These are phyloP conservation scores for Euphorbia corollata DNA, from an alignment of 441 rosid genomes.

Conservation along the genomic window DNA sequence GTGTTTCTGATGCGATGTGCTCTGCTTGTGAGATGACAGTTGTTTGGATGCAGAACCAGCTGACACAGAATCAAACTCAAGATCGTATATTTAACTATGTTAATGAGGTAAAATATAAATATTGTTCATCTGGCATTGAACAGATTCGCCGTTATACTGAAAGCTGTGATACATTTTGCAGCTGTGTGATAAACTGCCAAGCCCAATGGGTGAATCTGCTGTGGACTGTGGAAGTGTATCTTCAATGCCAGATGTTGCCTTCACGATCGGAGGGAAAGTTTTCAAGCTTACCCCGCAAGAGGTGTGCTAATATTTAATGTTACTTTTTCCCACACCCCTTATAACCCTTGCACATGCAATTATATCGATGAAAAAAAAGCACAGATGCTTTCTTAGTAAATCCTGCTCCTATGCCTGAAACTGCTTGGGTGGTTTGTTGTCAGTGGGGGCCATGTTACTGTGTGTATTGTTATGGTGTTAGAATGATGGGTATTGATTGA, in stretches of 20 bases:
- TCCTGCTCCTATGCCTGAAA: too few species aligned
- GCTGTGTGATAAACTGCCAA: constrained; percentile 73
- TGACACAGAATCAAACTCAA: constrained; percentile 53
- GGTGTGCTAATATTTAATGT: constrained; percentile 32
- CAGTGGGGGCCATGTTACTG: too few species aligned
- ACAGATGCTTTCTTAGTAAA: too few species aligned
- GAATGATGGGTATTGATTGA: background rate
- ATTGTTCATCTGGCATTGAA: background rate
- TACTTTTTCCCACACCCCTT: too few species aligned
- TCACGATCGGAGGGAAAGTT: constrained; percentile 54
- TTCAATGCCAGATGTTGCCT: constrained; percentile 57
- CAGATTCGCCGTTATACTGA: background rate
- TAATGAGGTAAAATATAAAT: constrained; percentile 37
- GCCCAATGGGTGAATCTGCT: constrained; percentile 62
- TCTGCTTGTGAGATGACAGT: constrained; percentile 72
- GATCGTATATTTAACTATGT: constrained; percentile 44
- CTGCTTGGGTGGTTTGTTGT: too few species aligned
- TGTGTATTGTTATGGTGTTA: background rate
- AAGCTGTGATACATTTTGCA: constrained; percentile 16
- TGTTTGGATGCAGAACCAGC: constrained; percentile 67
- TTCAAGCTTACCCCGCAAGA: constrained; percentile 54
- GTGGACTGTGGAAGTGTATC: constrained; percentile 56
- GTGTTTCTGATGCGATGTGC: constrained; percentile 44
- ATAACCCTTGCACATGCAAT: too few species aligned
- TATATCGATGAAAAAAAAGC: too few species aligned